Conservation (phyloP, 2,329 filamentous ascomycete species). For the Neurospora sp. region DNA sequence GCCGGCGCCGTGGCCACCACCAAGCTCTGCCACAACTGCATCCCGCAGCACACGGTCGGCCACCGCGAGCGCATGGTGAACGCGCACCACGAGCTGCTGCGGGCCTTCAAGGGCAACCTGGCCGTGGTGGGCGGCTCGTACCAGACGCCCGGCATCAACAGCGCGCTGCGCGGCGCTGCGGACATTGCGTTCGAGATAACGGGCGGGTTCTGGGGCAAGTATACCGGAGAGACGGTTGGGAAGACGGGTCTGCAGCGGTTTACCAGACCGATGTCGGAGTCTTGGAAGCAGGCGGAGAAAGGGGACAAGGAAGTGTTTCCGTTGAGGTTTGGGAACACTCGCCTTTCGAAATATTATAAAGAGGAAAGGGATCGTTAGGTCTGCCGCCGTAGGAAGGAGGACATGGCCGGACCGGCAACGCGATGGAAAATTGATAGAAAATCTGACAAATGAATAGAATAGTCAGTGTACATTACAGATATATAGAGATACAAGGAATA, state of each 20-base stretch:
- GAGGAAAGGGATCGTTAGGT: neutral
- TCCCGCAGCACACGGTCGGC: slow-evolving; percentile 82
- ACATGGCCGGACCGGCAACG: neutral
- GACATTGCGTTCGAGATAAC: slow-evolving; percentile 26
- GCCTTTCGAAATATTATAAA: neutral
- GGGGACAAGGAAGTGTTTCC: neutral
- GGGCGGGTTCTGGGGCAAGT: neutral
- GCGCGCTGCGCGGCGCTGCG: slow-evolving; percentile 39
- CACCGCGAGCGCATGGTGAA: slow-evolving; percentile 54
- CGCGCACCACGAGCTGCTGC: slow-evolving; percentile 43
- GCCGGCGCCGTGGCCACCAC: slow-evolving; percentile 50
- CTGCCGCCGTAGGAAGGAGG: neutral
- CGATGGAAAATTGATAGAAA: neutral
- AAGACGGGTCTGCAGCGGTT: slow-evolving; percentile 26
- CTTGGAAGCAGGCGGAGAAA: neutral
- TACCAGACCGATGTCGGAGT: neutral
- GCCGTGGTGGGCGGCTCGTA: slow-evolving; percentile 52
- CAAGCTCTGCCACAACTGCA: slow-evolving; percentile 56
- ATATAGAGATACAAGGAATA: neutral
- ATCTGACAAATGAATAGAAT: neutral
- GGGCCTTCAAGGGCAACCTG: slow-evolving; percentile 51
- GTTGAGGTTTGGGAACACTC: neutral
- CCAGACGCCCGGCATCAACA: slow-evolving; percentile 39
- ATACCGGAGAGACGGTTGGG: slow-evolving; percentile 14
- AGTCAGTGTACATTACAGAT: neutral